Evolutionary conservation across 139 green algal genomes (phyloP), one percentile per base, ranked within the genome.

Genomic region (Zygnema circumcarinatum): DNA sequence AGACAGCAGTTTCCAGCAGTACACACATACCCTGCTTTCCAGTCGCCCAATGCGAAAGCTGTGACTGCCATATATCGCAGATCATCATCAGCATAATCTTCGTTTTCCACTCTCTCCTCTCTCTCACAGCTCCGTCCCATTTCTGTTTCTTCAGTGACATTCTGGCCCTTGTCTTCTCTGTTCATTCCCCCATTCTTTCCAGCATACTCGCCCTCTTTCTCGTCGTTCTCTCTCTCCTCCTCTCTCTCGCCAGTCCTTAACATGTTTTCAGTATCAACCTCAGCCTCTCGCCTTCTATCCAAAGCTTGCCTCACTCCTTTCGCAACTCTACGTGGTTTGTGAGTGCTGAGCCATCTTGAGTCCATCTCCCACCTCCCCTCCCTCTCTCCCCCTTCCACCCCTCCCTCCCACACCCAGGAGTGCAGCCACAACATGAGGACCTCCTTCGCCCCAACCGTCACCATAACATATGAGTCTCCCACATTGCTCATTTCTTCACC

Each of bases 361-460:
- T 36, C 11, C 76, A 83, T 25, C 52, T 81, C 11, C 76, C 76
- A 83, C 16, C 11, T 11, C 11, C 76, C 76, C 76, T 36, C 76
- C 16, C 32, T 11, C 47, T 83, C 32, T 38, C 40, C 76, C 11
- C 76, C 47, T 39, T 42, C 32, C 76, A 38, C 41, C 52, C 40
- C 76, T 3, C 16, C 76, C 16, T 11, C 40, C 3, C 0, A 2
- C 0, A 47, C 29, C 33, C 67, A 87, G 7, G 38, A 36, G 22
- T 82, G 69, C 67, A 81, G 1, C 81, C 81, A 87, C 32, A 67
- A 84, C 67, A 81, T 87, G 21, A 87, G 81, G 20, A 87, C 81
- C 81, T 87, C 81, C 1, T 81, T 81, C 0, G 81, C 81, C 0
- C 81, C 81, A 29, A 69, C 81, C 0, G 81, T 81, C 33, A 87